Conservation (phyloP, 1,284 basidiomycete genomes). For the Dichomitus squalens region DNA sequence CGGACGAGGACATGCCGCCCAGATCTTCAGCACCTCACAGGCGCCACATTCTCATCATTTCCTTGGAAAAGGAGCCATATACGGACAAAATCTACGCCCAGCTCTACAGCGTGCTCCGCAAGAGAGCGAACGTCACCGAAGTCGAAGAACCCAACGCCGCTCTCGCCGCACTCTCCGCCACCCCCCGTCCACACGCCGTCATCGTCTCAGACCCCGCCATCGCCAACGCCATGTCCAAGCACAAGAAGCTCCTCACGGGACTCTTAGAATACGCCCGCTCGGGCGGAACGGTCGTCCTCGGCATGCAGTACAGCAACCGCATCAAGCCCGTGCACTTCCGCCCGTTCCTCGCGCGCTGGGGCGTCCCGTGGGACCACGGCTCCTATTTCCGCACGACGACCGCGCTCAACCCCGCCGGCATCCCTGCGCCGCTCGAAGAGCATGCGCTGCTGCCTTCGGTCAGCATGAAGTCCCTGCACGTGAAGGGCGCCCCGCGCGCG, state of each 20-base stretch:
- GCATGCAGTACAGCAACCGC: slow-evolving; percentile 18
- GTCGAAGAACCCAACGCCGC: neutral
- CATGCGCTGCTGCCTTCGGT: slow-evolving; percentile 14
- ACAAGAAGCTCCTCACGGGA: neutral
- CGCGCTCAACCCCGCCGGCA: slow-evolving; percentile 20
- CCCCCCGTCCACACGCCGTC: slow-evolving; percentile 13
- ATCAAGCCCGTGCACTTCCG: neutral
- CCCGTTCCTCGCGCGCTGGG: slow-evolving; percentile 14
- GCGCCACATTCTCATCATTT: slow-evolving; percentile 19
- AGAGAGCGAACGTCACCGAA: slow-evolving; percentile 12
- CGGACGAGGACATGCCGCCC: neutral
- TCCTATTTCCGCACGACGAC: slow-evolving; percentile 22
- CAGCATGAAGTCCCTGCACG: slow-evolving; percentile 23
- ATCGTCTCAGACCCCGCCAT: slow-evolving; percentile 19
- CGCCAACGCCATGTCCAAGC: neutral
- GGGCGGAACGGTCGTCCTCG: slow-evolving; percentile 21
- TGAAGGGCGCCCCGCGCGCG: slow-evolving; percentile 15
- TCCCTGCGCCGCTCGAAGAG: slow-evolving; percentile 17
- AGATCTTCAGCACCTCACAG: neutral
- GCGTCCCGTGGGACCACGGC: slow-evolving; percentile 19
- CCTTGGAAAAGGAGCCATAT: slow-evolving; percentile 12
- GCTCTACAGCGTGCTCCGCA: slow-evolving; percentile 13
- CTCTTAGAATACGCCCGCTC: slow-evolving; percentile 1
- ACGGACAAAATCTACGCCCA: slow-evolving; percentile 9
- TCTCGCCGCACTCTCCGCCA: slow-evolving; percentile 2